phyloP scores from a whole-genome alignment of 2,329 filamentous ascomycete species.

The Claviceps sorghi region DNA sequence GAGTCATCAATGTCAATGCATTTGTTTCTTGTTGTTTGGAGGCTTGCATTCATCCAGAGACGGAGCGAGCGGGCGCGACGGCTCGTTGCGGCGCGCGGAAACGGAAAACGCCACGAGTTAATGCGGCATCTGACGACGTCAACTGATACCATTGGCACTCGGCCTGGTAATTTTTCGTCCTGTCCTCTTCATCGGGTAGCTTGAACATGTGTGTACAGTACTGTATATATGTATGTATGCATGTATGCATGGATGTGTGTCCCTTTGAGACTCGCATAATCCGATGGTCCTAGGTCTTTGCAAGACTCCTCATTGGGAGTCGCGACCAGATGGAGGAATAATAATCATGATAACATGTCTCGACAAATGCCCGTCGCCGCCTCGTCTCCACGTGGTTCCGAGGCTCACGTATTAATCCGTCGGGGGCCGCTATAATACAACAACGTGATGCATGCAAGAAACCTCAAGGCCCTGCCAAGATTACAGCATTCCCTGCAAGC shows the following conservation, averaged over 20 bases:
- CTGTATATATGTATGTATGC: no score
- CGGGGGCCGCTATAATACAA: not conserved
- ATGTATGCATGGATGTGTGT: no score
- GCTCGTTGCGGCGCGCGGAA: constrained; percentile 1
- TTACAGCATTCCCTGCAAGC: not conserved
- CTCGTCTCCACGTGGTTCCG: not conserved
- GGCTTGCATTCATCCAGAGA: not conserved
- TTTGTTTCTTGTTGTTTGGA: not conserved
- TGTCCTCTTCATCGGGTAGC: no score
- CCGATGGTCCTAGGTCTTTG: no score
- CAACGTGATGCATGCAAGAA: not conserved
- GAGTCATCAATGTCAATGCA: not conserved
- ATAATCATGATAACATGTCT: not conserved
- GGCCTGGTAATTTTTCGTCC: not conserved
- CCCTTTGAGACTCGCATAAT: no score
- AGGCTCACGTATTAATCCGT: not conserved
- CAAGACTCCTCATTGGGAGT: not conserved
- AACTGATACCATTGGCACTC: not conserved
- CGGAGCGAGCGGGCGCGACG: constrained; percentile 1
- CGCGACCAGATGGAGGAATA: not conserved
- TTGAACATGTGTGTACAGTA: not conserved
- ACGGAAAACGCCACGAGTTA: not conserved
- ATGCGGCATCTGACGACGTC: not conserved
- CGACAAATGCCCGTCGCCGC: not conserved
- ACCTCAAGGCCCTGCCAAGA: not conserved